phyloP scores from a whole-genome alignment of 192 early-diverging fungal species.

The Backusella macrospora region DNA sequence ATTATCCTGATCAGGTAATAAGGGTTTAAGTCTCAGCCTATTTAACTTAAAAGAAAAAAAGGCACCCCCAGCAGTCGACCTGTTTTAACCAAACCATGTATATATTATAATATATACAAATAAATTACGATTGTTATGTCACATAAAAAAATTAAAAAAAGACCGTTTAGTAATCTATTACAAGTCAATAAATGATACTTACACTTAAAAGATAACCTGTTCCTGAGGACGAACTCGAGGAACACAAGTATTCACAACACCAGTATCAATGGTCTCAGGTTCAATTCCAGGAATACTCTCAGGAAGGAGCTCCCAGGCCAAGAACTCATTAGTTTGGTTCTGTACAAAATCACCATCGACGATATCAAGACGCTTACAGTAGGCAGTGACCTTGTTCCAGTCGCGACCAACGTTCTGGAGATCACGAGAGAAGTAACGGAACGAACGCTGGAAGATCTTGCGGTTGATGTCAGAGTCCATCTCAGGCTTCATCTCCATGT shows the following conservation, averaged over 20 bases:
- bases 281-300: conserved; percentile 36
- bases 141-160: not conserved
- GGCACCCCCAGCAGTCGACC: conserved; percentile 49
- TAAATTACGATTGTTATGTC: not conserved
- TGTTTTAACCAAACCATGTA: not conserved
- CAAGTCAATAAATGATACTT: not conserved
- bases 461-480: conserved; percentile 53
- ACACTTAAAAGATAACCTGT: not conserved
- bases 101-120: not conserved
- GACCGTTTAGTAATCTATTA: not conserved
- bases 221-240: not conserved
- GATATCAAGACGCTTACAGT: conserved; percentile 60
- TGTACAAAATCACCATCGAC: conserved; percentile 56
- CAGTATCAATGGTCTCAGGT: conserved; percentile 40
- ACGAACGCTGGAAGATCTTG: conserved; percentile 63
- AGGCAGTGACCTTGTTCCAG: conserved; percentile 68
- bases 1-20: conserved; percentile 54
- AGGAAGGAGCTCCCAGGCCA: conserved; percentile 43
- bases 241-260: conserved; percentile 29
- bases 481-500: conserved; percentile 63
- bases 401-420: conserved; percentile 63
- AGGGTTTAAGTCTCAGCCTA: conserved; percentile 53
- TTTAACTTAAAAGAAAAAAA: not conserved
- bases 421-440: conserved; percentile 63
- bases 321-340: conserved; percentile 65